A percentile compares a stretch with the other conserved stretches of the same genome.
Conservation (phyloP, 1,139 yeast genomes). For the Candida gigantensis region DNA sequence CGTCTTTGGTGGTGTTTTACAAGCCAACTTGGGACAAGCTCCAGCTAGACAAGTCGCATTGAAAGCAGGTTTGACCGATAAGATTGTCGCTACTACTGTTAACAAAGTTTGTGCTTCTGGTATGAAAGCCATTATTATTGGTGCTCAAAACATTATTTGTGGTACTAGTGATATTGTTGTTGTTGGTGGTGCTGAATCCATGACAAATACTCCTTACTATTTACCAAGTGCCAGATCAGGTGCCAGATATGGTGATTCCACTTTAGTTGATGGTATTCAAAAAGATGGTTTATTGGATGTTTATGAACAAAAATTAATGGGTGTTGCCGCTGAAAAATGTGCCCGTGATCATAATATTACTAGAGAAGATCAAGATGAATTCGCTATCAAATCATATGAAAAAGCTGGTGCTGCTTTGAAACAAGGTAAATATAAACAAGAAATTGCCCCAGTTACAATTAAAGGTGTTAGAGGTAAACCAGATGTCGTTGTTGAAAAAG, state of each 20-base stretch:
- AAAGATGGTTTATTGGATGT: constrained; percentile 93
- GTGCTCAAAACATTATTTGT: constrained; percentile 85
- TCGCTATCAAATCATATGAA: constrained; percentile 66
- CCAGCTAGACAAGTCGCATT: constrained; percentile 98
- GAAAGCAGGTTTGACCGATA: constrained; percentile 79
- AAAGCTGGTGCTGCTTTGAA: constrained; percentile 81
- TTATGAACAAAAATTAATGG: constrained; percentile 86
- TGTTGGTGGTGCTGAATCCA: constrained; percentile 97
- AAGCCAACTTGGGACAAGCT: constrained; percentile 94
- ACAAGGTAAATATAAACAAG: constrained; percentile 76
- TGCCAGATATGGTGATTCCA: constrained; percentile 81
- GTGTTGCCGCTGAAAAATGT: constrained; percentile 94
- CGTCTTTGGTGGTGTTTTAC: constrained; percentile 87
- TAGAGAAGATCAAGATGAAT: constrained; percentile 72
- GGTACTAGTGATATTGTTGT: constrained; percentile 92
- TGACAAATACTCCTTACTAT: constrained; percentile 96
- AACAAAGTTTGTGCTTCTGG: constrained; percentile 99
- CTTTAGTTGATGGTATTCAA: constrained; percentile 82
- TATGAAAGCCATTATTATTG: constrained; percentile 85
- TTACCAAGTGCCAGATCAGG: constrained; percentile 84
- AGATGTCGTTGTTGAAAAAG: constrained; percentile 65
- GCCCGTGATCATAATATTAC: constrained; percentile 68
- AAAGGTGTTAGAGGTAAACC: constrained; percentile 95
- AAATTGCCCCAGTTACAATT: constrained; percentile 83
- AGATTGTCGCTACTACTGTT: constrained; percentile 82